phyloP scores from a whole-genome alignment of 352 stramenopile species.

The Phytophthora aleatoria region DNA sequence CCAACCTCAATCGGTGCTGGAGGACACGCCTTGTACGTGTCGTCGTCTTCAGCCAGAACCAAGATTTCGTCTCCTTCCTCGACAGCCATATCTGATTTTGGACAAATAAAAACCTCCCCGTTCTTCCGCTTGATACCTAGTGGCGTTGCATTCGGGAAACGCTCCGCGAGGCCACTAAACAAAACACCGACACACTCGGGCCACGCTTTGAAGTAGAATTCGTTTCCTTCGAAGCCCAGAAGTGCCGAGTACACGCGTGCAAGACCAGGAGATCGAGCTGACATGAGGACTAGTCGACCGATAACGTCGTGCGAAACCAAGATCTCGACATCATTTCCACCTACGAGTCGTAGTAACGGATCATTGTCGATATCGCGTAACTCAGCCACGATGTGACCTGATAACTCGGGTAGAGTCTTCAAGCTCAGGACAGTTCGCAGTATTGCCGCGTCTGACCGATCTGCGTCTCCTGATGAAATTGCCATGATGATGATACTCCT shows the following conservation, averaged over 20 bases:
- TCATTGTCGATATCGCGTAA: conserved; percentile 90
- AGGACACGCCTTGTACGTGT: conserved; percentile 80
- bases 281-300: conserved; percentile 86
- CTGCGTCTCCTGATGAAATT: conserved; percentile 66
- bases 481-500: conserved; percentile 87
- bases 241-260: conserved; percentile 67
- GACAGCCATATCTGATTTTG: conserved; percentile 37
- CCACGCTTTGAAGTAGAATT: conserved; percentile 92
- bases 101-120: conserved; percentile 70
- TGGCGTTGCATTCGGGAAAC: conserved; percentile 83
- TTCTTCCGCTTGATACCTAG: conserved; percentile 72
- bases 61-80: conserved; percentile 73
- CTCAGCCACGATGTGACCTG: conserved; percentile 87
- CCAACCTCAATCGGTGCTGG: conserved; percentile 46
- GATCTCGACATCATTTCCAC: conserved; percentile 79
- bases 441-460: conserved; percentile 80
- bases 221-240: conserved; percentile 88
- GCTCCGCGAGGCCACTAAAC: conserved; percentile 69
- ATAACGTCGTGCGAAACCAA: conserved; percentile 91
- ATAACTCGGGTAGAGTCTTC: conserved; percentile 70
- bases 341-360: conserved; percentile 76
- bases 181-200: conserved; percentile 71
- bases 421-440: conserved; percentile 82
- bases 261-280: conserved; percentile 78
- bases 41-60: conserved; percentile 88